Conservation (phyloP, 768 basidiomycete species). For the Lyophyllum semitale region DNA sequence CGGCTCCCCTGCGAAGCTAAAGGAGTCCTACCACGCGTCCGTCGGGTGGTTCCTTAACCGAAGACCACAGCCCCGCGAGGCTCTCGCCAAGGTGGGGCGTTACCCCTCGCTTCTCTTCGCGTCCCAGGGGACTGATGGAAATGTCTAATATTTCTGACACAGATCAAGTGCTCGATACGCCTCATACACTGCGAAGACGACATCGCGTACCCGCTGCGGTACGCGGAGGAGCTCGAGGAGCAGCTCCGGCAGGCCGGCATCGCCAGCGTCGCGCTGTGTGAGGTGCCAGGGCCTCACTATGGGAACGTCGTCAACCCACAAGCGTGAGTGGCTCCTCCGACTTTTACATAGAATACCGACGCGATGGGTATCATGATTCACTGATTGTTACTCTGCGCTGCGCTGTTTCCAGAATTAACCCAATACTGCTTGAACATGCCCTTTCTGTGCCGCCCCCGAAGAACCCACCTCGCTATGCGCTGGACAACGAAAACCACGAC, state of each 20-base stretch:
- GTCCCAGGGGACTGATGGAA: neutral
- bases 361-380: neutral
- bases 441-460: constrained; percentile 4
- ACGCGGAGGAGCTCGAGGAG: constrained; percentile 14
- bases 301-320: constrained; percentile 21
- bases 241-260: constrained; percentile 24
- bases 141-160: no score
- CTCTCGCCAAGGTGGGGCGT: constrained; percentile 18
- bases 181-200: constrained; percentile 26
- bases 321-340: constrained; percentile 8
- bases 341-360: neutral
- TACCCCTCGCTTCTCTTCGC: neutral
- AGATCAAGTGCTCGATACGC: constrained; percentile 23
- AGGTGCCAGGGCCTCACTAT: constrained; percentile 24
- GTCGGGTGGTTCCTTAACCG: constrained; percentile 23
- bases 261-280: constrained; percentile 15
- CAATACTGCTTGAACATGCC: constrained; percentile 17
- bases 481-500: constrained; percentile 1
- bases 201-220: constrained; percentile 22
- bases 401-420: constrained; percentile 17
- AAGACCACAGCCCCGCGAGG: constrained; percentile 10
- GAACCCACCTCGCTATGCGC: neutral
- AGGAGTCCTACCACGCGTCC: constrained; percentile 13
- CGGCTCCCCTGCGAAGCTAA: constrained; percentile 18
- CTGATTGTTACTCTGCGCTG: neutral